Evolutionary conservation across 345 rosid species (phyloP).

Genomic region (Gossypium bickii): DNA sequence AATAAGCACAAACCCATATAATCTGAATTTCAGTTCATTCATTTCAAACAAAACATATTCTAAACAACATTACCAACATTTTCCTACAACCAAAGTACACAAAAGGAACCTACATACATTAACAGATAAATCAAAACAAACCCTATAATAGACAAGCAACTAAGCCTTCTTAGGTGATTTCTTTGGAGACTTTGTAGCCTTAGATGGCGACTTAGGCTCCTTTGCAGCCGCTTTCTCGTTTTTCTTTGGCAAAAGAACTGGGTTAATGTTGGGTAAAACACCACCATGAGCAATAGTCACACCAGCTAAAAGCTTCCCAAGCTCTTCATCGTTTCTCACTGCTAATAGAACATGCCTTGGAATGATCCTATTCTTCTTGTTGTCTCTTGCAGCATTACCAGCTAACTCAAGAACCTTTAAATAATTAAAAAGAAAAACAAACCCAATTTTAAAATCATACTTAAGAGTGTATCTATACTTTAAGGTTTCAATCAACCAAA

Average conservation of each 20-base stretch:
- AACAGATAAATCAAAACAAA: neutral
- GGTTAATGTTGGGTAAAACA: constrained; percentile 68
- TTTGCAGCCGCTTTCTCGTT: constrained; percentile 35
- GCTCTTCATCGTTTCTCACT: constrained; percentile 67
- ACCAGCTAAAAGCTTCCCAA: constrained; percentile 60
- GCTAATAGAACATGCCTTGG: constrained; percentile 65
- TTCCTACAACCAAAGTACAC: neutral
- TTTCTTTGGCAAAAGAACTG: constrained; percentile 62
- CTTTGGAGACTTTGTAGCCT: constrained; percentile 66
- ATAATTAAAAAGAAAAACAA: neutral
- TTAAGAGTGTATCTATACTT: neutral
- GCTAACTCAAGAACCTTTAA: constrained; percentile 61
- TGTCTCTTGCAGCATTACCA: constrained; percentile 71
- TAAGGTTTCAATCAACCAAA: no score
- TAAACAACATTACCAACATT: neutral
- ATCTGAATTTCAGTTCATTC: no score
- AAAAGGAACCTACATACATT: constrained; percentile 13
- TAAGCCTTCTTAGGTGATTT: constrained; percentile 65
- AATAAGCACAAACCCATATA: no score
- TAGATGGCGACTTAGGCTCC: constrained; percentile 61
- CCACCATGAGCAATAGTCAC: constrained; percentile 86
- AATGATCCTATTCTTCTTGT: constrained; percentile 69
- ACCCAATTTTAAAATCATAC: no score
- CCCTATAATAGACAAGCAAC: neutral
- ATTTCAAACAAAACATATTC: no score